Conservation (phyloP, 495 filamentous ascomycete species). For the Emericellopsis terricola region DNA sequence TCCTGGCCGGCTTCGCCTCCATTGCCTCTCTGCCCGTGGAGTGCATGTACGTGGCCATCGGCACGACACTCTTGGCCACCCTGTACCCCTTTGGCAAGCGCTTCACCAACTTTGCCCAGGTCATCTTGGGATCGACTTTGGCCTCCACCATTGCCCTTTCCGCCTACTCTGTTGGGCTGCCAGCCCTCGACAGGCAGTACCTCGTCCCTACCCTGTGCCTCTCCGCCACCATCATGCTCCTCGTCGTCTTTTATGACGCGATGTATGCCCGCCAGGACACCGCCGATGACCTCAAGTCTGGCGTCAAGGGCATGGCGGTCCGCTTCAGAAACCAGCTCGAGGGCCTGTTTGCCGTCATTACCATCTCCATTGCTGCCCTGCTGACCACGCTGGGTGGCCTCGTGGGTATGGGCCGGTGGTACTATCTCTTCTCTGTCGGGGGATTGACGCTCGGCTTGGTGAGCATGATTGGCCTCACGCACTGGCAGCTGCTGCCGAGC, state of each 20-base stretch:
- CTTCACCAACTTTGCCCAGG: conserved; percentile 9
- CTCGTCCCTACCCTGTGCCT: conserved; percentile 2
- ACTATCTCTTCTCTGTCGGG: neutral
- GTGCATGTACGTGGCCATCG: conserved; percentile 1
- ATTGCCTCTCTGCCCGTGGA: conserved; percentile 4
- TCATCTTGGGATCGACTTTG: conserved; percentile 6
- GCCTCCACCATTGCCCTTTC: conserved; percentile 6
- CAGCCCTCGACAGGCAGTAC: conserved; percentile 1
- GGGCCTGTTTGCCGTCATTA: neutral
- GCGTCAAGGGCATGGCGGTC: conserved; percentile 7
- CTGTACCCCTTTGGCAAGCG: conserved; percentile 9
- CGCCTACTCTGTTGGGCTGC: neutral
- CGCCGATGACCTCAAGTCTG: conserved; percentile 10
- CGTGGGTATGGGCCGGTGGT: neutral
- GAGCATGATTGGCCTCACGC: neutral
- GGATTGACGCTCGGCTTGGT: neutral
- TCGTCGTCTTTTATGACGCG: conserved; percentile 14
- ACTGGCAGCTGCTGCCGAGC: neutral
- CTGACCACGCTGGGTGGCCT: neutral
- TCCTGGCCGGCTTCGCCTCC: conserved; percentile 1
- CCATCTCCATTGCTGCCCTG: neutral
- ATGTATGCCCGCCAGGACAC: conserved; percentile 15
- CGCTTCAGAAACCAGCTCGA: neutral
- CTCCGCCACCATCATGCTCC: conserved; percentile 6
- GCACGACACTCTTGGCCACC: conserved; percentile 2